These are phyloP conservation scores for Pseudogymnoascus sp. DNA, from an alignment of 2,329 filamentous ascomycete species.

Conservation along the genomic window DNA sequence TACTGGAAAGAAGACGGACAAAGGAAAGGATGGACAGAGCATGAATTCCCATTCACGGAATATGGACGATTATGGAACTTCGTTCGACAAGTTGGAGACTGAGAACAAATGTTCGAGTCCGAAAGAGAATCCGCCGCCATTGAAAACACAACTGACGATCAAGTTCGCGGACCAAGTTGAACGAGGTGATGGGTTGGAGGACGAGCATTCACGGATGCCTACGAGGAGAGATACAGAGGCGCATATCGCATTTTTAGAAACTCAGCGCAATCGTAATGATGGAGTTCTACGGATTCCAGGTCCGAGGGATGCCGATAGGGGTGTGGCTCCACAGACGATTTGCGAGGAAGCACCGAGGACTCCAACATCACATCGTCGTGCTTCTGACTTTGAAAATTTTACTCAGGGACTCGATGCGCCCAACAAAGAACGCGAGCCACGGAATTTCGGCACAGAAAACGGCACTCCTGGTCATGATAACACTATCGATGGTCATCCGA, in stretches of 20 bases:
- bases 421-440: neutral
- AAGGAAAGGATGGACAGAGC: neutral
- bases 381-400: neutral
- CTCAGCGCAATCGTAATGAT: constrained; percentile 67
- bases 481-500: neutral
- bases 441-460: neutral
- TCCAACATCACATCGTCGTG: neutral
- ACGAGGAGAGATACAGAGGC: constrained; percentile 56
- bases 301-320: constrained; percentile 80
- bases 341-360: constrained; percentile 24
- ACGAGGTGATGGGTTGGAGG: constrained; percentile 47
- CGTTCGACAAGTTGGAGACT: constrained; percentile 2
- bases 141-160: constrained; percentile 31
- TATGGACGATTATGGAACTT: neutral
- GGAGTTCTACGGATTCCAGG: constrained; percentile 81
- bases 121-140: neutral
- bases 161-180: constrained; percentile 62
- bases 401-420: neutral
- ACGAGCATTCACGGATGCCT: constrained; percentile 45
- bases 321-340: constrained; percentile 59
- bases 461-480: neutral
- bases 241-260: constrained; percentile 81
- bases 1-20: neutral
- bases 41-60: neutral
- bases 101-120: neutral